phyloP scores from a whole-genome alignment of 2,329 filamentous ascomycete genomes.

The Myrmaecium sp. region DNA sequence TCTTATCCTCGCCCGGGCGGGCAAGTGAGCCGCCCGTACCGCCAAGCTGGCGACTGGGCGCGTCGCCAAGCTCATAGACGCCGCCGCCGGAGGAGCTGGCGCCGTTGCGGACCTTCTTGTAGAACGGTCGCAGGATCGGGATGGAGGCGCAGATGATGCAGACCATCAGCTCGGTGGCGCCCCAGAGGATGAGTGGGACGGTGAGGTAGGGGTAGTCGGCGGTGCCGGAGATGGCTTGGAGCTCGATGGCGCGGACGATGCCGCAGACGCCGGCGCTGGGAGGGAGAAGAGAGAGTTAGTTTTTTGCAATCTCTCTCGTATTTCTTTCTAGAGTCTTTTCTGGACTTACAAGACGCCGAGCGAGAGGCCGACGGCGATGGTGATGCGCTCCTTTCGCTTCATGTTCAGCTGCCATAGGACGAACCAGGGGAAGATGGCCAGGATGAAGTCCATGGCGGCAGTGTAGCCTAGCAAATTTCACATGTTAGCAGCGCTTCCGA shows the following conservation, averaged over 20 bases:
- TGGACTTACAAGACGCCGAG: slow-evolving; percentile 7
- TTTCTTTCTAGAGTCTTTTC: too few relatives aligned
- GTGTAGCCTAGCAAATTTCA: slow-evolving; percentile 1
- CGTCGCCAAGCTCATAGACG: too few relatives aligned
- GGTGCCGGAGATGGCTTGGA: slow-evolving; percentile 11
- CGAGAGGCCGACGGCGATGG: slow-evolving; percentile 14
- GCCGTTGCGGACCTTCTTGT: slow-evolving; percentile 7
- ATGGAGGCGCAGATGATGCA: slow-evolving; percentile 36
- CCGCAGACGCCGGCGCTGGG: slow-evolving; percentile 13
- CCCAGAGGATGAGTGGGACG: slow-evolving; percentile 15
- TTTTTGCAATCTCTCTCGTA: too few relatives aligned
- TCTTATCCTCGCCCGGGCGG: too few relatives aligned
- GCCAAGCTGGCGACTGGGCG: too few relatives aligned
- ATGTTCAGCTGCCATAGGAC: slow-evolving; percentile 14
- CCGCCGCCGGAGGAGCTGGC: slow-evolving; percentile 1
- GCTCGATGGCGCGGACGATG: slow-evolving; percentile 14
- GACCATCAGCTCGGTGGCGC: slow-evolving; percentile 25
- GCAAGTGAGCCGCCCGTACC: too few relatives aligned
- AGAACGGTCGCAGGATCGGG: slow-evolving; percentile 26
- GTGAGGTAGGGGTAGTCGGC: slow-evolving; percentile 17
- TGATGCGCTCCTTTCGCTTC: slow-evolving; percentile 13
- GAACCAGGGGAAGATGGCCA: slow-evolving; percentile 12
- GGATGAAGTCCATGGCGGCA: slow-evolving; percentile 11
- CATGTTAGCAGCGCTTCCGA: neutral
- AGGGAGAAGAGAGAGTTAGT: too few relatives aligned